Conservation (phyloP, 1,284 basidiomycete species). For the Kwoniella shivajii region DNA sequence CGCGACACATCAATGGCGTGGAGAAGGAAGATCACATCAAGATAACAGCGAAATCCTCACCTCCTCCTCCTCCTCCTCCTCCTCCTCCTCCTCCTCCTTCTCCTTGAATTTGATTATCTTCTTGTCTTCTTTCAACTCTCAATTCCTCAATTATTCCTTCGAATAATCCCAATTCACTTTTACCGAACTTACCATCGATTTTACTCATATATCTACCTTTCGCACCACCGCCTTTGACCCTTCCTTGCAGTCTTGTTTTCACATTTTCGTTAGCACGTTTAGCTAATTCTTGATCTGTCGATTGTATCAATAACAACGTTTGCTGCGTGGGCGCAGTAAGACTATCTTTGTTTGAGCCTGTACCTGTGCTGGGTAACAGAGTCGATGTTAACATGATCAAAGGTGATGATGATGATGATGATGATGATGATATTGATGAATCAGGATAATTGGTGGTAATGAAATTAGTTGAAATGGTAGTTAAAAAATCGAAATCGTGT, state of each 20-base stretch:
- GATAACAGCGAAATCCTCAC: too few species aligned
- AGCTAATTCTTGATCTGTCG: conserved; percentile 63
- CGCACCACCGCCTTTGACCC: conserved; percentile 55
- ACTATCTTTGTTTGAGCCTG: neutral
- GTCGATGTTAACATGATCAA: conserved; percentile 56
- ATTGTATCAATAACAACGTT: conserved; percentile 63
- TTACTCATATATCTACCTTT: conserved; percentile 54
- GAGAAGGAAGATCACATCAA: too few species aligned
- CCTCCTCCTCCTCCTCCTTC: too few species aligned
- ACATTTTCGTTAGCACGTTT: conserved; percentile 63
- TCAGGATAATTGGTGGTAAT: conserved; percentile 60
- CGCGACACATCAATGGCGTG: too few species aligned
- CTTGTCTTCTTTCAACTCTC: neutral
- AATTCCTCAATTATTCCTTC: conserved; percentile 19
- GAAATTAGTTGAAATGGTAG: conserved; percentile 50
- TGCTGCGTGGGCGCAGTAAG: conserved; percentile 16
- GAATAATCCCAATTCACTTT: conserved; percentile 33
- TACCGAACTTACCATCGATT: conserved; percentile 49
- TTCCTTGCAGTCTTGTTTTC: conserved; percentile 53
- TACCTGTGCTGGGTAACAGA: conserved; percentile 18
- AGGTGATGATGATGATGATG: conserved; percentile 63
- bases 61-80: too few species aligned
- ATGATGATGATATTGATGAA: conserved; percentile 63
- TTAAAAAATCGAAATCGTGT: conserved; percentile 50
- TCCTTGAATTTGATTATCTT: neutral